Evolutionary conservation across 305 asterid genomes (phyloP).

Genomic region (Lippia alba): DNA sequence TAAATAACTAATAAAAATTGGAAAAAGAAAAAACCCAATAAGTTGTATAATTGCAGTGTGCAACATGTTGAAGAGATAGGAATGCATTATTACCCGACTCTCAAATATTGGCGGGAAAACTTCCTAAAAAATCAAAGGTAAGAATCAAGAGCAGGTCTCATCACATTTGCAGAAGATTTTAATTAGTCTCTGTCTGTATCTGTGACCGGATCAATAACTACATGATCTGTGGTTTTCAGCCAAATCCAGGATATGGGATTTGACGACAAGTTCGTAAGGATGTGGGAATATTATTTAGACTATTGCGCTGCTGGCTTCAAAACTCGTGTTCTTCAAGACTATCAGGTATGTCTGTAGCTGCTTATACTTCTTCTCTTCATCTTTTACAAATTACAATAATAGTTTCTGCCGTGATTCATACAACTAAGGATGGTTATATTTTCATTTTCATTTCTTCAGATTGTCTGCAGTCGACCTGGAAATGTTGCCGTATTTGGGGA

Average conservation of each 20-base stretch:
- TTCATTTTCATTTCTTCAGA: no score
- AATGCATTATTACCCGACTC: conserved; percentile 63
- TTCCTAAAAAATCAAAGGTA: conserved; percentile 61
- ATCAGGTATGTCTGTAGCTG: conserved; percentile 51
- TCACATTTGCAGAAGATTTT: no score
- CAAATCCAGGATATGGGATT: conserved; percentile 57
- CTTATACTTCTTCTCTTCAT: no score
- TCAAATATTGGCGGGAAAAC: conserved; percentile 68
- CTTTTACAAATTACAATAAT: no score
- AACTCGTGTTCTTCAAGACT: conserved; percentile 47
- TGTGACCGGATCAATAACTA: not conserved
- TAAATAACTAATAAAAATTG: no score
- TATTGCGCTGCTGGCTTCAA: conserved; percentile 66
- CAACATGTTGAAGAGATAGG: conserved; percentile 76
- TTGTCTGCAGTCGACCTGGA: no score
- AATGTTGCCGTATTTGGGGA: no score
- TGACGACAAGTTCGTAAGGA: conserved; percentile 63
- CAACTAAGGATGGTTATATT: no score
- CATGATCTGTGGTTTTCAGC: conserved; percentile 31
- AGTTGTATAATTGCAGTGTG: conserved; percentile 49
- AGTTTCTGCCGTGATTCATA: no score
- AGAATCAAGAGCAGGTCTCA: not conserved
- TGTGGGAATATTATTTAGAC: conserved; percentile 73
- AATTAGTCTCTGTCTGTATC: no score
- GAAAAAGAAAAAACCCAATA: not conserved